A percentile compares a stretch with the other conserved stretches of the same genome.
Conservation (phyloP, 345 rosid genomes). For the Stellera chamaejasme region DNA sequence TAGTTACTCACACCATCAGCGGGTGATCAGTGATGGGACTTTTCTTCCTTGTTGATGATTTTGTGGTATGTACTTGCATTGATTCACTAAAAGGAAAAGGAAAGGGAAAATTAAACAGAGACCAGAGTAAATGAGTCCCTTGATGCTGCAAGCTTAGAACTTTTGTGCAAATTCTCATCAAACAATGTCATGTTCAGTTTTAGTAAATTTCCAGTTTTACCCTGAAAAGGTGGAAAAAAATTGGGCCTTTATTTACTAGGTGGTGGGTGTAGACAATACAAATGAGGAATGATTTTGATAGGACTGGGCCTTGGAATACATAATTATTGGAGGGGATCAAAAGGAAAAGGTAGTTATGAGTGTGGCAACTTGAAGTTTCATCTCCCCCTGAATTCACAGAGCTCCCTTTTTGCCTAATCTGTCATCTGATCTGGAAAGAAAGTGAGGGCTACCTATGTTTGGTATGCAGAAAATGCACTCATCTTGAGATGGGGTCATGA, state of each 20-base stretch:
- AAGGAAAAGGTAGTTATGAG: constrained; percentile 28
- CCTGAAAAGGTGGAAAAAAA: constrained; percentile 23
- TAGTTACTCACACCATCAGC: neutral
- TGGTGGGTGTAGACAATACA: constrained; percentile 15
- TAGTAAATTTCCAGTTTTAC: no score
- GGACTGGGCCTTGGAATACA: constrained; percentile 28
- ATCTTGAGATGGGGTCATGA: constrained; percentile 44
- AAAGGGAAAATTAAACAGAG: neutral
- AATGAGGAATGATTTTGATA: constrained; percentile 30
- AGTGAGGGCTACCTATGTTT: constrained; percentile 16
- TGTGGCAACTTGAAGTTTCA: constrained; percentile 21
- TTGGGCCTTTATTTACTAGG: constrained; percentile 12
- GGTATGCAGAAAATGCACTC: constrained; percentile 19
- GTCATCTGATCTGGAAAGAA: constrained; percentile 47
- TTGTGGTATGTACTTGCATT: constrained; percentile 18
- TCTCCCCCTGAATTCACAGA: constrained; percentile 38
- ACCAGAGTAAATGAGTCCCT: constrained; percentile 8
- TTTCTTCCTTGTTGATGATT: constrained; percentile 6
- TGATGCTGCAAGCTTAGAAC: constrained; percentile 7
- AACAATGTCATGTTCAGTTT: neutral
- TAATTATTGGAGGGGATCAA: constrained; percentile 40
- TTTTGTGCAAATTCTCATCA: neutral
- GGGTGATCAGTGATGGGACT: neutral
- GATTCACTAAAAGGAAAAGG: constrained; percentile 5
- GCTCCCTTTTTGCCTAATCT: constrained; percentile 29